phyloP scores from a whole-genome alignment of 179 eudicot species.

The Spergularia azorica region DNA sequence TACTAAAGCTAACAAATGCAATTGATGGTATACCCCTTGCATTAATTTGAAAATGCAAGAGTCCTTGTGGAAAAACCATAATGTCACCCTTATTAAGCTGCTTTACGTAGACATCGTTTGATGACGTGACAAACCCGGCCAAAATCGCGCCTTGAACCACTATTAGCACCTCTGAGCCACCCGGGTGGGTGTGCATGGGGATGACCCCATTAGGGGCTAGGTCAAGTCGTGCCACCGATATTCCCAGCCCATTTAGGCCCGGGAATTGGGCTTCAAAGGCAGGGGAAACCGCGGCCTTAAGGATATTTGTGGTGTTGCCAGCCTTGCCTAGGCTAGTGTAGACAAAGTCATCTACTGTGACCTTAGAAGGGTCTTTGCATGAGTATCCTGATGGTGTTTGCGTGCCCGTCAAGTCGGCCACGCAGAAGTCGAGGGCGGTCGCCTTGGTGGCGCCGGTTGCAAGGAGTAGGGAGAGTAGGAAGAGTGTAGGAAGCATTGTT shows the following conservation, averaged over 20 bases:
- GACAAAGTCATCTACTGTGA: slow-evolving; percentile 28
- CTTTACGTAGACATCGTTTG: slow-evolving; percentile 24
- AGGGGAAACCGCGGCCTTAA: slow-evolving; percentile 25
- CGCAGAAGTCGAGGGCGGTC: slow-evolving; percentile 25
- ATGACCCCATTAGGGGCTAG: slow-evolving; percentile 23
- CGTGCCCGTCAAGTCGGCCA: slow-evolving; percentile 25
- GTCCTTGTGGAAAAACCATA: slow-evolving; percentile 36
- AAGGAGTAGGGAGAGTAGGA: slow-evolving; percentile 23
- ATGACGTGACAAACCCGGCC: slow-evolving; percentile 27
- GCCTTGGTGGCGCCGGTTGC: neutral
- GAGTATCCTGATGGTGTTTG: slow-evolving; percentile 25
- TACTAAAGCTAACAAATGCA: slow-evolving; percentile 35
- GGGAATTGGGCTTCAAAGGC: slow-evolving; percentile 32
- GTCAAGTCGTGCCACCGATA: slow-evolving; percentile 23
- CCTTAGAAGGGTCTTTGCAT: slow-evolving; percentile 25
- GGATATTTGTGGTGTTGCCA: slow-evolving; percentile 30
- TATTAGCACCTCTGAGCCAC: slow-evolving; percentile 24
- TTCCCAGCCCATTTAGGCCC: slow-evolving; percentile 31
- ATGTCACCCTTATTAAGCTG: slow-evolving; percentile 29
- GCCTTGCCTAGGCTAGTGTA: slow-evolving; percentile 25
- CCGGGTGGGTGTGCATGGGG: slow-evolving; percentile 33
- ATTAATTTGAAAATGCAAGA: slow-evolving; percentile 36
- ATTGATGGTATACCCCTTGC: slow-evolving; percentile 30
- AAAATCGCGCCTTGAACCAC: slow-evolving; percentile 24
- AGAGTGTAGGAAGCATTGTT: slow-evolving; percentile 30